Conservation (phyloP, 2,329 filamentous ascomycete genomes). For the Raffaelea deltoideospora region DNA sequence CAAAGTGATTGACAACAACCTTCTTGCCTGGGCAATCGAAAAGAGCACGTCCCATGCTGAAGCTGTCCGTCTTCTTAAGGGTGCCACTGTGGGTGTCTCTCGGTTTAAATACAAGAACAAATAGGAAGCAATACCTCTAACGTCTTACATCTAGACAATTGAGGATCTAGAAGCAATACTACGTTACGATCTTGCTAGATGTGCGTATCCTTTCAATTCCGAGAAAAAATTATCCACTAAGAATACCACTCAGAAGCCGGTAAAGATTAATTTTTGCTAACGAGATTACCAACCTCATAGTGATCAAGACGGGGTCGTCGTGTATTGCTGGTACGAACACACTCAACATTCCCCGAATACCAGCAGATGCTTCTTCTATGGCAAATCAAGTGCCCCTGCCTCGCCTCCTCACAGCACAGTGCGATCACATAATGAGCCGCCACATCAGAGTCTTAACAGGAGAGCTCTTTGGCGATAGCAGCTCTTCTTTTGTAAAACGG, state of each 20-base stretch:
- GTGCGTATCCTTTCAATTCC: slow-evolving; percentile 2
- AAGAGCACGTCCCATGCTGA: slow-evolving; percentile 6
- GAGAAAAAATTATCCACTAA: too few species aligned
- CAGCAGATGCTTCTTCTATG: neutral
- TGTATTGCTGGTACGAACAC: slow-evolving; percentile 1
- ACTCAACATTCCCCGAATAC: slow-evolving; percentile 4
- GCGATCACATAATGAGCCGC: slow-evolving; percentile 5
- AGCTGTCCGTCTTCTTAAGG: slow-evolving; percentile 5
- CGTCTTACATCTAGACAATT: too few species aligned
- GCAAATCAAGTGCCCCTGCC: slow-evolving; percentile 4
- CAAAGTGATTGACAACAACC: neutral
- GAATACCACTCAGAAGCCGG: too few species aligned
- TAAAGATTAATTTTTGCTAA: too few species aligned
- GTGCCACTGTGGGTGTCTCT: neutral
- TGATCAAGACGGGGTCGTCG: slow-evolving; percentile 6
- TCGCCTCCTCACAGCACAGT: slow-evolving; percentile 9
- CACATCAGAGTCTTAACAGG: slow-evolving; percentile 4
- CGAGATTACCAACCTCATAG: slow-evolving; percentile 1
- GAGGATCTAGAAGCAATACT: slow-evolving; percentile 6
- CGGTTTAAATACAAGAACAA: neutral
- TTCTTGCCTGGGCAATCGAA: slow-evolving; percentile 1
- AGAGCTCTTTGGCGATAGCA: slow-evolving; percentile 4
- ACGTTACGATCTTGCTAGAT: slow-evolving; percentile 8
- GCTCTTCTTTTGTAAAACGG: neutral
- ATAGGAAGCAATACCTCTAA: too few species aligned